These are phyloP conservation scores for Fusarium gaditjirri DNA, from an alignment of 2,329 filamentous ascomycete genomes.

Conservation along the genomic window DNA sequence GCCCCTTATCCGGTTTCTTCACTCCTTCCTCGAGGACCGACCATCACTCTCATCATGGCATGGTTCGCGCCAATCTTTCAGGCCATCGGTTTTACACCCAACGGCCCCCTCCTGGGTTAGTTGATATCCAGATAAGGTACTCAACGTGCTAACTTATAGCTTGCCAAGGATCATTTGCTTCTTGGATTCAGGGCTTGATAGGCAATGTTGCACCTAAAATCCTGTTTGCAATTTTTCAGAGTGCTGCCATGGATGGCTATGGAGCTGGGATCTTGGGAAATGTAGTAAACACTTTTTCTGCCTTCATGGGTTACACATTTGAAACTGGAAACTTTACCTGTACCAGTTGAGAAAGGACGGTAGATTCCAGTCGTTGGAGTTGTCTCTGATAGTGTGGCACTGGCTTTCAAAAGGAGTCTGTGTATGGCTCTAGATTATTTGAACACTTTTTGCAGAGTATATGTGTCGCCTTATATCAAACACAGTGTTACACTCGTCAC, in stretches of 20 bases:
- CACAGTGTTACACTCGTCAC: neutral
- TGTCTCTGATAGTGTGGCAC: neutral
- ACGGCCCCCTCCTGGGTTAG: neutral
- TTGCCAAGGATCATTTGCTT: neutral
- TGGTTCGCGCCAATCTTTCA: neutral
- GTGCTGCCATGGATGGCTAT: neutral
- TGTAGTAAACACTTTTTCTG: neutral
- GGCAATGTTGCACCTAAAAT: accelerated
- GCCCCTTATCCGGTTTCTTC: neutral
- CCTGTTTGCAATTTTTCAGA: neutral
- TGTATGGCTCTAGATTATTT: neutral
- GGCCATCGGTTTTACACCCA: neutral
- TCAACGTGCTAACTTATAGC: neutral
- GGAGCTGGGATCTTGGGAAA: neutral
- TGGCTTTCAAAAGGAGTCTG: neutral
- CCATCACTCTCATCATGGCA: neutral
- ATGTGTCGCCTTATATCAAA: neutral
- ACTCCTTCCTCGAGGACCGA: neutral
- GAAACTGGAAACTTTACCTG: neutral
- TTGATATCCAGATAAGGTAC: neutral
- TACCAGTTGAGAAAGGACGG: neutral
- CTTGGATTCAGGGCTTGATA: neutral
- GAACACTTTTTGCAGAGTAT: neutral
- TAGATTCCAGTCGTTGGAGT: neutral
- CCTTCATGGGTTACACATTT: neutral